phyloP scores from a whole-genome alignment of 163 green algal species.

The Scenedesmus sp. region DNA sequence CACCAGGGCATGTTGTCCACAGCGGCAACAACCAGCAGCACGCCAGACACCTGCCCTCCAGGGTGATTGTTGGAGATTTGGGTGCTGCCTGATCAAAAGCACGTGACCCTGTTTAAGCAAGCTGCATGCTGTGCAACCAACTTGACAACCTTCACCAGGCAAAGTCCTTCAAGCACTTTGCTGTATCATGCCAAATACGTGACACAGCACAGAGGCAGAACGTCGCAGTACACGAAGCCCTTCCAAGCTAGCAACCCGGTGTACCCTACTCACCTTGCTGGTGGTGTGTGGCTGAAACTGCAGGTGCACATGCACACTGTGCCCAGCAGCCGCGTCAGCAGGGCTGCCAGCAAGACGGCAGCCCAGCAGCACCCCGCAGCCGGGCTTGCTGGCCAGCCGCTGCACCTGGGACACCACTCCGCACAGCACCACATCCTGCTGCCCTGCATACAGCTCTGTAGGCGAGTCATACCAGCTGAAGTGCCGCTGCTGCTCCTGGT shows the following conservation, averaged over 20 bases:
- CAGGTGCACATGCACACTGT: not conserved
- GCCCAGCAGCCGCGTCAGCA: not conserved
- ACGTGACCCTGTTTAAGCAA: too few species aligned
- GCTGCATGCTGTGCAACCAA: too few species aligned
- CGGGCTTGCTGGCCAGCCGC: slow-evolving; percentile 6
- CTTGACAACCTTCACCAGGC: too few species aligned
- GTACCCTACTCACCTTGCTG: not conserved
- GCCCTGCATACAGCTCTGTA: not conserved
- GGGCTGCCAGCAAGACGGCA: slow-evolving; percentile 9
- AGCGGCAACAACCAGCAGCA: too few species aligned
- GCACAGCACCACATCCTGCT: slow-evolving; percentile 31
- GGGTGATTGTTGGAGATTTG: too few species aligned
- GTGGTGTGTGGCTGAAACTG: not conserved
- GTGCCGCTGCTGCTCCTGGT: slow-evolving; percentile 1
- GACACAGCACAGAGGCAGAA: too few species aligned
- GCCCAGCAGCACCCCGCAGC: not conserved
- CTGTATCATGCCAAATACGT: too few species aligned
- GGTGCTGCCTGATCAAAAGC: too few species aligned
- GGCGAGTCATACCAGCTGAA: not conserved
- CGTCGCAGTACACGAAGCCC: not conserved
- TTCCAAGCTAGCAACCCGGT: too few species aligned
- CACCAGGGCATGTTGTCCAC: not conserved
- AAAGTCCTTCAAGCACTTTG: too few species aligned
- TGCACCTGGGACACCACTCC: slow-evolving; percentile 9
- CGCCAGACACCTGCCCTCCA: too few species aligned